A percentile compares a stretch with the other conserved stretches of the same genome.
Conservation (phyloP, 2,329 filamentous ascomycete genomes). For the Penicillium glabrum region DNA sequence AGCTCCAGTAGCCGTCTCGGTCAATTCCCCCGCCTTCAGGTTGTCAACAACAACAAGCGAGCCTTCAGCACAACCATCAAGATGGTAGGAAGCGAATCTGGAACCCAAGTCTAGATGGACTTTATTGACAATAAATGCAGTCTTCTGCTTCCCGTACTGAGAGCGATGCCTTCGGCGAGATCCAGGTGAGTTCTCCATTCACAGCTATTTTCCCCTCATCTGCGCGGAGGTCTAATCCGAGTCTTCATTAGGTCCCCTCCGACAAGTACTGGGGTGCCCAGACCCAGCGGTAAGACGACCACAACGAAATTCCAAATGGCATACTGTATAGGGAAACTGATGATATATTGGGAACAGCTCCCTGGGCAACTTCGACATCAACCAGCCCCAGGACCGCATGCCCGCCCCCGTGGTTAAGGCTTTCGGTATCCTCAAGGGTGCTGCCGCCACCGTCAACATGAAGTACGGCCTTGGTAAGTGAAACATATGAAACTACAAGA, state of each 20-base stretch:
- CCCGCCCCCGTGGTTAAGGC: constrained; percentile 87
- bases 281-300: constrained; percentile 68
- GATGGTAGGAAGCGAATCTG: constrained; percentile 30
- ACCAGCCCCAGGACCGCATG: constrained; percentile 99
- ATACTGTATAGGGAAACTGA: constrained; percentile 19
- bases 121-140: constrained; percentile 18
- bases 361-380: constrained; percentile 97
- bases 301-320: constrained; percentile 1
- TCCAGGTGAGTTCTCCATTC: constrained; percentile 56
- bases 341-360: constrained; percentile 51
- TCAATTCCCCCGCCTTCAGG: constrained; percentile 40
- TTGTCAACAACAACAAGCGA: constrained; percentile 34
- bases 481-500: neutral
- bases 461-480: constrained; percentile 73
- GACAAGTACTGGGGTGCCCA: constrained; percentile 99
- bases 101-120: neutral
- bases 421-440: constrained; percentile 96
- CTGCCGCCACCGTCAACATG: constrained; percentile 94
- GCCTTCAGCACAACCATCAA: constrained; percentile 38
- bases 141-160: constrained; percentile 68
- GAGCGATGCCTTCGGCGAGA: constrained; percentile 96
- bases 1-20: constrained; percentile 32
- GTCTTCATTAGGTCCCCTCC: constrained; percentile 59
- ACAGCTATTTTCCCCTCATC: neutral
- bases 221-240: constrained; percentile 13